Evolutionary conservation across 140 eudicot species (phyloP).

Genomic region (Senecio squalidus): DNA sequence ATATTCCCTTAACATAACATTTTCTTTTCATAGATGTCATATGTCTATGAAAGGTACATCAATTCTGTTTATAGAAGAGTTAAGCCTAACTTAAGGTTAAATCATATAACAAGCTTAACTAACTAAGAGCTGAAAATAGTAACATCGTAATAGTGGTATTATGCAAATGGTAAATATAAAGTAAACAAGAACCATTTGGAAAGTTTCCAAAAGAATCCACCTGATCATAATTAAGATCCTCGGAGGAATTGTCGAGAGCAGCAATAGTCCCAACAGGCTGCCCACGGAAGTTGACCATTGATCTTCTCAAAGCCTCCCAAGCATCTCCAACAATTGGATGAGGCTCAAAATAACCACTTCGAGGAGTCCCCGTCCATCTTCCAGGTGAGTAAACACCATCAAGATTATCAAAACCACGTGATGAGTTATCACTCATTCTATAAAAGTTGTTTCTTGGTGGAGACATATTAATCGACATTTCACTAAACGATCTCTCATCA

Average conservation of each 20-base stretch:
- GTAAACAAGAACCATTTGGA: background rate
- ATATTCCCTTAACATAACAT: background rate
- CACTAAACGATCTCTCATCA: slow-evolving; percentile 82
- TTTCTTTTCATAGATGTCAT: background rate
- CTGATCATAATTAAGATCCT: slow-evolving; percentile 94
- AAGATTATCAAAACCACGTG: slow-evolving; percentile 57
- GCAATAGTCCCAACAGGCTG: slow-evolving; percentile 95
- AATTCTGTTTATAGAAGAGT: background rate
- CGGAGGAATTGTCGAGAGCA: slow-evolving; percentile 77
- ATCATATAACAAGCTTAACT: background rate
- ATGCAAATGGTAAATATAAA: too few relatives aligned
- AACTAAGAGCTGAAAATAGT: too few relatives aligned
- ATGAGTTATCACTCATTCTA: slow-evolving; percentile 40
- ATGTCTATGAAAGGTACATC: background rate
- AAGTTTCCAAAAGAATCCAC: slow-evolving; percentile 29
- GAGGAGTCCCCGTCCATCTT: slow-evolving; percentile 77
- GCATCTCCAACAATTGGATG: slow-evolving; percentile 93
- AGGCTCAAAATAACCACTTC: slow-evolving; percentile 48
- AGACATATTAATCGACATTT: slow-evolving; percentile 59
- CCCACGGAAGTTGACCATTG: slow-evolving; percentile 72
- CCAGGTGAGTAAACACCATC: slow-evolving; percentile 64
- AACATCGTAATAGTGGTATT: too few relatives aligned
- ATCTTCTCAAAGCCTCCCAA: slow-evolving; percentile 86
- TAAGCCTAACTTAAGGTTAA: background rate
- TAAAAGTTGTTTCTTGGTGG: slow-evolving; percentile 56